phyloP scores from a whole-genome alignment of 768 basidiomycete genomes.

The Amanita subjunquillea region DNA sequence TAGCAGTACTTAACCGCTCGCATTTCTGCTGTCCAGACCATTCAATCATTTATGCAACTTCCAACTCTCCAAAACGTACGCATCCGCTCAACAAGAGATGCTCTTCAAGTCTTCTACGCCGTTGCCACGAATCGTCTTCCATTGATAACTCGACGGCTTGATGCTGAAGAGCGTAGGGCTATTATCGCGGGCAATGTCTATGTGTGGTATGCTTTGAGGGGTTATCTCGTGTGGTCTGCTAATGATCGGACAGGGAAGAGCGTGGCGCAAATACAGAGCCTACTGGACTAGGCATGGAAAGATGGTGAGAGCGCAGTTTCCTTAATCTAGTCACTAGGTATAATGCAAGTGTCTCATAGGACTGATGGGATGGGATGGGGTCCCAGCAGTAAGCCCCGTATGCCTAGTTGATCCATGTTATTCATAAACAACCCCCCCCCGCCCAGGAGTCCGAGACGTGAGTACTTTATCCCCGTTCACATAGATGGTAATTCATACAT shows the following conservation, averaged over 20 bases:
- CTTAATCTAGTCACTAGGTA: neutral
- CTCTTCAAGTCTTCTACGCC: slow-evolving; percentile 73
- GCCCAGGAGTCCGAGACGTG: slow-evolving; percentile 42
- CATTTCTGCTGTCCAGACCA: slow-evolving; percentile 6
- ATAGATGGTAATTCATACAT: neutral
- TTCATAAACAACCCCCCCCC: slow-evolving; percentile 7
- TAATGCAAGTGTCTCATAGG: slow-evolving; percentile 15
- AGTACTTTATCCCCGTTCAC: slow-evolving; percentile 9
- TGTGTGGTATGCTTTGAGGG: slow-evolving; percentile 42
- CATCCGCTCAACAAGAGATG: slow-evolving; percentile 70
- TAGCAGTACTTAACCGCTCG: slow-evolving; percentile 12
- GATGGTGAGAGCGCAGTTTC: slow-evolving; percentile 39
- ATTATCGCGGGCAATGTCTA: slow-evolving; percentile 74
- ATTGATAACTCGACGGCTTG: slow-evolving; percentile 72
- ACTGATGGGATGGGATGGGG: slow-evolving; percentile 74
- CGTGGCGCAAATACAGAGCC: slow-evolving; percentile 75
- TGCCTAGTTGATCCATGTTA: neutral
- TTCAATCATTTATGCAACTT: slow-evolving; percentile 45
- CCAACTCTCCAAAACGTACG: slow-evolving; percentile 71
- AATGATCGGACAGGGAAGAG: slow-evolving; percentile 42
- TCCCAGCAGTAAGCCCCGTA: slow-evolving; percentile 56
- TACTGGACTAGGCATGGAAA: slow-evolving; percentile 79
- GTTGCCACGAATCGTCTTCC: slow-evolving; percentile 60
- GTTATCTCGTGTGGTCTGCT: neutral
- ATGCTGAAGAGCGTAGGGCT: slow-evolving; percentile 69